Base-by-base conservation (phyloP, 768 basidiomycete species). In the Steccherinum ochraceum region DNA sequence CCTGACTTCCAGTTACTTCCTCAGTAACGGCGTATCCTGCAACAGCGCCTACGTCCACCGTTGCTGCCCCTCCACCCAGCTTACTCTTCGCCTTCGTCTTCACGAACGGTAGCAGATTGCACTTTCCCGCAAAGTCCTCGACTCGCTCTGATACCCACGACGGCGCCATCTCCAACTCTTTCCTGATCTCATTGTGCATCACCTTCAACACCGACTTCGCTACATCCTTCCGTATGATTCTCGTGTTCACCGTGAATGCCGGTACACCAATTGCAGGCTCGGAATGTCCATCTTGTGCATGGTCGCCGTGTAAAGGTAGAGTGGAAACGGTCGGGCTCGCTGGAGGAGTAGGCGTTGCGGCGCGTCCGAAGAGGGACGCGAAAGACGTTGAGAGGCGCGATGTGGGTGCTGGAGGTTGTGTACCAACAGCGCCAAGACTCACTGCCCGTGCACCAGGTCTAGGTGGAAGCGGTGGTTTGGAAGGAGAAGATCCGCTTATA, bases 381-480 rank as follows among this genome's bases (percentile, higher is more conserved):
- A 93, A 93, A 0, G 89, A 84, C 58, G 86, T 86, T 23, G 77
- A 65, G 11, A 90, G 73, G 0, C 87, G 74, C 0, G 80, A 73
- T 0, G 66, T 50, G 2, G 64, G 53, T 21, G 57, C 46, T 0
- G 72, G 45, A 19, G 61, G 3, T 18, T 55, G 7, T 7, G 62
- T 12, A 12, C 23, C 26, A 24, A 52, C 7, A 40, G 46, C 25
- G 41, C 21, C 21, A 5, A 43, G 41, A 43, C n/a, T 18, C 10
- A 23, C 13, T 49, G 18, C 13, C 24, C 57, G 48, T 5, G 58
- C 49, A 2, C 57, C 52, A 0, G 62, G 67, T 10, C 69, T 72
- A 40, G 67, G 72, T 11, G 69, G 76, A 24, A 72, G 65, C 0
- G 76, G 77, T 16, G 79, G 83, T 50, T 80, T 81, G 0, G 75